phyloP scores from a whole-genome alignment of 1,284 basidiomycete species.

The Rhodotorula sp. region DNA sequence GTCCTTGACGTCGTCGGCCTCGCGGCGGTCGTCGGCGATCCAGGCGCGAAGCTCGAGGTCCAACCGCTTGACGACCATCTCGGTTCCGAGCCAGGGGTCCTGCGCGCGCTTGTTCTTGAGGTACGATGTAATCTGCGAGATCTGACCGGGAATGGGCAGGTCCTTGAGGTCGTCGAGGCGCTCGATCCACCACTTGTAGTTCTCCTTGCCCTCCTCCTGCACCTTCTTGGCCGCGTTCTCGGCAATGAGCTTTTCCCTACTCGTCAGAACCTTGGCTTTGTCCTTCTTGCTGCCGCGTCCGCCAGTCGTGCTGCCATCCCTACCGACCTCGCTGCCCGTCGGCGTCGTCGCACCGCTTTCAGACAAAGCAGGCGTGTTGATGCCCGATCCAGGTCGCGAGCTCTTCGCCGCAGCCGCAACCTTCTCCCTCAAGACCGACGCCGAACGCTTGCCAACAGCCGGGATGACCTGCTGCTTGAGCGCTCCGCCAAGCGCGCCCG shows the following conservation, averaged over 20 bases:
- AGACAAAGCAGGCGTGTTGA: constrained; percentile 3
- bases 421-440: constrained; percentile 20
- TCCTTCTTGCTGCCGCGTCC: constrained; percentile 45
- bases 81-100: constrained; percentile 55
- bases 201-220: constrained; percentile 50
- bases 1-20: constrained; percentile 53
- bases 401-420: constrained; percentile 16
- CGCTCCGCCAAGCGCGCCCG: constrained; percentile 59
- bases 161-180: constrained; percentile 52
- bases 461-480: constrained; percentile 60
- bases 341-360: constrained; percentile 20
- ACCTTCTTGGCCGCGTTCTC: constrained; percentile 56
- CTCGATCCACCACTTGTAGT: constrained; percentile 57
- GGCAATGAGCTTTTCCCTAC: constrained; percentile 51
- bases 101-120: constrained; percentile 54
- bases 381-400: constrained; percentile 11
- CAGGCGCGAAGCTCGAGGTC: constrained; percentile 59
- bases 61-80: constrained; percentile 58
- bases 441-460: constrained; percentile 43
- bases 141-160: constrained; percentile 43
- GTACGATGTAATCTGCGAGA: constrained; percentile 50
- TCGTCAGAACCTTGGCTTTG: constrained; percentile 38
- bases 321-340: constrained; percentile 19
- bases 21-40: constrained; percentile 55
- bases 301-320: constrained; percentile 37